Base-by-base conservation (phyloP, 2,329 filamentous ascomycete species). In the Phialophora expanda region DNA sequence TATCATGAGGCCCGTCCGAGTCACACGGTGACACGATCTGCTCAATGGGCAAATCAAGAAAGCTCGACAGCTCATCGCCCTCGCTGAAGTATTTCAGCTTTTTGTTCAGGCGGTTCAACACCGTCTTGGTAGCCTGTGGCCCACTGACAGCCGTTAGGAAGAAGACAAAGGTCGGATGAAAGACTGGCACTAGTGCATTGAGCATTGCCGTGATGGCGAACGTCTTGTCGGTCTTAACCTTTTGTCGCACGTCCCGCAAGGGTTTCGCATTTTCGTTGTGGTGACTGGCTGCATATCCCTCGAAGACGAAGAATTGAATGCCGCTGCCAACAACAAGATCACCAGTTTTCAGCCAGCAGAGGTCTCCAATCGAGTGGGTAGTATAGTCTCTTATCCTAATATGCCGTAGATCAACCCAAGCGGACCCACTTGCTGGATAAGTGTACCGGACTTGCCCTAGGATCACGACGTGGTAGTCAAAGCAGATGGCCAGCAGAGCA, bases 381-480 rank as follows among this genome's bases (percentile, higher is more conserved):
- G 93, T 96, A 44, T 93, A 82, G 66, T 93, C 89, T 68, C 90
- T 85, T 65, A 93, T 93, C 72, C 85, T 88, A 64, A 97, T 91
- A 75, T 96, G 90, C 54, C 91, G 85, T 65, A 97, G 90, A 26
- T 90, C 84, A 0, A 91, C 90, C 93, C 93, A 97, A 0, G 93
- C 92, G n/a, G 92, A 91, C 0, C 90, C 90, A 67, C 91, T 89
- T 73, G 93, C 92, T 20, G 97, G 83, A 75, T 97, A 97, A 77
- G 97, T 92, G 74, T 95, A 97, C 12, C 93, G 90, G 80, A 96
- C 88, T 75, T 97, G 93, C 5, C 90, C 89, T 28, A 97, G 85
- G 2, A 97, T 83, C 32, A 96, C 79, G 4, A 97, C 89, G 64
- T 90, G 87, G 70, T 93, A 91, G n/a, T 90, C 89, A 74, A 97